These are phyloP conservation scores for Fallopia convolvulus DNA, from an alignment of 148 eudicot genomes.

Conservation along the genomic window DNA sequence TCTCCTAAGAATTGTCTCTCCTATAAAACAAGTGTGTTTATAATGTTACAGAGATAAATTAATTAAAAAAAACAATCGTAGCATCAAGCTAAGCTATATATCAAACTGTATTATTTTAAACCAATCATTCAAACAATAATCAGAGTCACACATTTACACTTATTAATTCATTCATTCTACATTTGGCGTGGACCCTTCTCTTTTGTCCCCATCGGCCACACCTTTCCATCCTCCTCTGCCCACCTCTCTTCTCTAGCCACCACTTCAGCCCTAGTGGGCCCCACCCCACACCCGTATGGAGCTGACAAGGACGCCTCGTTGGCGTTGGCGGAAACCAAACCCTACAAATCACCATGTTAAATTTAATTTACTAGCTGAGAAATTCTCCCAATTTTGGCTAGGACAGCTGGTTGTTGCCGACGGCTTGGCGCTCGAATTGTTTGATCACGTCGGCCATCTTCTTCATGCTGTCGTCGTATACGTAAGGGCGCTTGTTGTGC, in stretches of 20 bases:
- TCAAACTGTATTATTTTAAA: background rate
- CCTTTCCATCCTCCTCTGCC: background rate
- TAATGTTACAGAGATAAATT: background rate
- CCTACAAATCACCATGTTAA: background rate
- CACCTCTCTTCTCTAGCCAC: background rate
- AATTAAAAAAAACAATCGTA: background rate
- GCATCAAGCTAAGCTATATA: background rate
- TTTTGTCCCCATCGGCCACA: background rate
- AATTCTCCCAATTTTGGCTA: background rate
- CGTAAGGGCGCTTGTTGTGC: slow-evolving; percentile 27
- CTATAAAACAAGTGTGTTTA: background rate
- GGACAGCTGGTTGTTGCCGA: slow-evolving; percentile 23
- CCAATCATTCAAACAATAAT: slow-evolving; percentile 7
- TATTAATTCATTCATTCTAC: background rate
- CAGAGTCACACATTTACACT: slow-evolving; percentile 2
- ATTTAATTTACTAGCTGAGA: background rate
- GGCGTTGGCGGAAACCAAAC: background rate
- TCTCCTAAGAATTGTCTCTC: background rate
- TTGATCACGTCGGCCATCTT: slow-evolving; percentile 41
- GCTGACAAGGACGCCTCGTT: background rate
- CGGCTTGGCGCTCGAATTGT: slow-evolving; percentile 37
- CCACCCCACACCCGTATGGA: background rate
- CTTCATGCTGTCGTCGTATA: slow-evolving; percentile 58
- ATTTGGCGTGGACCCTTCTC: background rate
- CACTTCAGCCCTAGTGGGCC: background rate